Evolutionary conservation across 495 filamentous ascomycete genomes (phyloP), one percentile per base, ranked within the genome.

Genomic region (Xylaria bambusicola): DNA sequence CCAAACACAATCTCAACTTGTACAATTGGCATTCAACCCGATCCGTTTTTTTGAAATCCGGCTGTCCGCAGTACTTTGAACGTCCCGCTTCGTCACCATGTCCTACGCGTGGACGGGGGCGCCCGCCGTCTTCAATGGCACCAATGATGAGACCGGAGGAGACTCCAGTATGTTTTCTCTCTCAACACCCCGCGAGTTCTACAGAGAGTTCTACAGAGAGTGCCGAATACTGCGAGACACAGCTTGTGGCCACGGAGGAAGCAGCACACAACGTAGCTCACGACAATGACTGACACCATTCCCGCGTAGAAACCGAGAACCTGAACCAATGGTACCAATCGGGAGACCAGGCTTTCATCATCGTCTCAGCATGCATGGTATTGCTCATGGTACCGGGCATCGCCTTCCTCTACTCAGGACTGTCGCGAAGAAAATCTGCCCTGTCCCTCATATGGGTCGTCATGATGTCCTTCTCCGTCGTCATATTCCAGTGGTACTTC

Each of bases 401-500:
- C 76, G 93, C 92, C 10, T 95, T 98, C 78, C 91, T 98, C 78
- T 98, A 98, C 79, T 97, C 92, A 13, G 95, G 94, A 66, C 87
- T 98, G 18, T 95, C 94, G 10, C 89, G 95, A 54, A 80, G 94
- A 72, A 98, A 98, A 80, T 97, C 92, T 0, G 94, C 94, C 31
- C 80, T 98, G 47, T 97, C 93, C 20, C 81, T 97, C 57, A 91
- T 98, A 74, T 98, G 95, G 95, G 88, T 95, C 3, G 91, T 87
- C 62, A 85, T 98, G 74, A 96, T 94, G 84, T 91, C 93, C 9
- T 88, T 88, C 52, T 92, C 91, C 26, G 87, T 98, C 53, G 82
- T 95, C 24, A 88, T 89, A 42, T 96, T 98, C 79, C 94, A 98
- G 72, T 98, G 94, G 93, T 98, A 97, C 79, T 97, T 98, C 80